Evolutionary conservation across 805 yeast genomes (phyloP), one percentile per base, ranked within the genome.

Genomic region (Yamadazyma laniorum): DNA sequence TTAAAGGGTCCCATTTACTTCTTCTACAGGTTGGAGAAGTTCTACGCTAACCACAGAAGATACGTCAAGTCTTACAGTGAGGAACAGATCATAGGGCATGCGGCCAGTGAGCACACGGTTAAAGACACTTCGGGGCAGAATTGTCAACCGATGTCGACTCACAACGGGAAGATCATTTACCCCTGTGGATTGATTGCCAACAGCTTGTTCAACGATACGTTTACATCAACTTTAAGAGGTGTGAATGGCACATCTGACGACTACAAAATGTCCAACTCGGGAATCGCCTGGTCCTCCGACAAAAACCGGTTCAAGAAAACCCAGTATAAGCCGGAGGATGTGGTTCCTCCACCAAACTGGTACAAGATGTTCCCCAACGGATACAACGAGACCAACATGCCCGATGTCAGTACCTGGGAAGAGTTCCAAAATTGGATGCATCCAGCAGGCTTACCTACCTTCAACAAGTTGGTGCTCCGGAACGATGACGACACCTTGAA

Each of bases 161-260:
- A 53, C 2, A 44, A 64, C 18, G 82, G 82, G 12, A 75, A 62
- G 59, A 74, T 65, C 35, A 73, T 74, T 44, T 85, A 85, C 53
- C 95, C 95, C 11, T 85, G 95, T 61, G 95, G 95, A 1, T 66
- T 85, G 43, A 85, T 85, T 53, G 93, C 95, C 13, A 85, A 85
- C 57, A 76, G 90, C 7, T 50, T 83, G 50, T 85, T 85, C 63
- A 85, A 85, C 58, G 95, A 85, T 52, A 83, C 93, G 0, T 82
- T 45, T 38, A 26, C 51, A 13, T 33, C 51, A 8, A 58, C 70
- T 3, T 55, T 69, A 18, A 34, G 19, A 5, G 70, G 59, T 2
- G 72, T 62, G 12, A 69, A 69, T 43, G 72, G 71, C 7, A 58
- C 67, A 4, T 15, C 46, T 2, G 32, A 43, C 1, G 60, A 61